Base-by-base conservation (phyloP, 2,329 filamentous ascomycete genomes). In the Fusarium sp. region DNA sequence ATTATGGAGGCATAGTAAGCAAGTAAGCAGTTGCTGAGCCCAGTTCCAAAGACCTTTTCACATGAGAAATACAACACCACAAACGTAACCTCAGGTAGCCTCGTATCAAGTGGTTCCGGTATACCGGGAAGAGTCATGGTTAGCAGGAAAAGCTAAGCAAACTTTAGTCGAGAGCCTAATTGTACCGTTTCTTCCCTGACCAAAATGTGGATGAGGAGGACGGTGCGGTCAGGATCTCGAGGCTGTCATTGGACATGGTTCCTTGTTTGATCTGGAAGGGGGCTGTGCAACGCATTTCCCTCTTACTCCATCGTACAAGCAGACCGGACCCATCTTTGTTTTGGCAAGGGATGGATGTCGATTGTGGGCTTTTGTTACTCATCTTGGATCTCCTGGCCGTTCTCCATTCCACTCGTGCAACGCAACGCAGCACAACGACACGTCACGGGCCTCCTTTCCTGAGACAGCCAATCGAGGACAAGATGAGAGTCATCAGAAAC, bases 371-470 rank as follows among this genome's bases (percentile, higher is more conserved):
- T 31, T 66, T 67, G 38, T 65, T 70, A 68, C 62, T 74, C 57
- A 64, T 71, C 47, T 47, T 59, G 64, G 65, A 71, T 59, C 59
- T 60, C 65, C 54, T 33, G 40, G 25, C 33, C 42, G 42, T 35
- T 63, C 60, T 56, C 38, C 57, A 58, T 59, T 52, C 57, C 40
- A 45, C 42, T 47, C 22, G 42, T 5, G 22, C 42, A 45, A 18
- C 35, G 36, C 42, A 47, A 63, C 29, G 9, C 29, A 58, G 35
- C 60, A 52, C 62, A 57, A 50, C 42, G 71, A 75, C 76, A 78
- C 76, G 76, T 78, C 76, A 78, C 72, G 66, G 72, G 57, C 72
- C 72, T 74, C 68, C 66, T 74, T 72, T 74, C 31, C 29, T 38
- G 52, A 57, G 18, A 65, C 52, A 60, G 2, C 76, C 76, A 78